A percentile compares a stretch with the other conserved stretches of the same genome.
Evolutionary conservation across 495 filamentous ascomycete genomes (phyloP).

Genomic region (Trichoderma virens): DNA sequence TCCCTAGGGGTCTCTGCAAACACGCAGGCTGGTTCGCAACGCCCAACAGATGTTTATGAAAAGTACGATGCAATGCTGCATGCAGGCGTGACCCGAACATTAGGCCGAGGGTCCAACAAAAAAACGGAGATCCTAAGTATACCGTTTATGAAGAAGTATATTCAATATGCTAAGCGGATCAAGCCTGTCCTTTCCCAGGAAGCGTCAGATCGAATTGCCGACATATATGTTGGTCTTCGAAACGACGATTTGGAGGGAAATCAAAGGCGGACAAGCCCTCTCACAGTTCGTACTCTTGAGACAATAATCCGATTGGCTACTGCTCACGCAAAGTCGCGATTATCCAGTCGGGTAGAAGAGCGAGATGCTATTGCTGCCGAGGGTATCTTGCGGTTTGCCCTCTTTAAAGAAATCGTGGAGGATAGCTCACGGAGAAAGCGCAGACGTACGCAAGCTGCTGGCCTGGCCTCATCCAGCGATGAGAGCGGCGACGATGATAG

Average conservation of each 20-base stretch:
- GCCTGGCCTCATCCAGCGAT: conserved; percentile 27
- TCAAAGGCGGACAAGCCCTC: conserved; percentile 84
- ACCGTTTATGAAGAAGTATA: conserved; percentile 99
- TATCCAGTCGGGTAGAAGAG: conserved; percentile 89
- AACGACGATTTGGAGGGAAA: conserved; percentile 96
- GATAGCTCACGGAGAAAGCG: conserved; percentile 74
- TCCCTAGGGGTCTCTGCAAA: conserved; percentile 84
- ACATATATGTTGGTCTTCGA: conserved; percentile 85
- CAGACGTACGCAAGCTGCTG: conserved; percentile 42
- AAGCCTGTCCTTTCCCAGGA: conserved; percentile 90
- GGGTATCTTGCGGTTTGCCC: conserved; percentile 82
- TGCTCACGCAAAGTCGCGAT: conserved; percentile 87
- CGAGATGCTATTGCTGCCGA: conserved; percentile 85
- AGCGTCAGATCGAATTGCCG: conserved; percentile 84
- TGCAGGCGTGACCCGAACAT: conserved; percentile 72
- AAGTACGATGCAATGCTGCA: conserved; percentile 97
- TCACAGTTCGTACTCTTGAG: conserved; percentile 95
- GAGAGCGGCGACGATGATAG: conserved; percentile 32
- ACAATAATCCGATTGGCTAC: conserved; percentile 95
- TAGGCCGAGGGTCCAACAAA: conserved; percentile 62
- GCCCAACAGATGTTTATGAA: conserved; percentile 85
- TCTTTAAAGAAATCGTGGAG: conserved; percentile 96
- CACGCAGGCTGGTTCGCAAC: conserved; percentile 57
- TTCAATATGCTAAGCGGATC: conserved; percentile 95
- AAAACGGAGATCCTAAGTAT: conserved; percentile 90